Evolutionary conservation across 352 stramenopile genomes (phyloP).

Genomic region (Pythium coloratum): DNA sequence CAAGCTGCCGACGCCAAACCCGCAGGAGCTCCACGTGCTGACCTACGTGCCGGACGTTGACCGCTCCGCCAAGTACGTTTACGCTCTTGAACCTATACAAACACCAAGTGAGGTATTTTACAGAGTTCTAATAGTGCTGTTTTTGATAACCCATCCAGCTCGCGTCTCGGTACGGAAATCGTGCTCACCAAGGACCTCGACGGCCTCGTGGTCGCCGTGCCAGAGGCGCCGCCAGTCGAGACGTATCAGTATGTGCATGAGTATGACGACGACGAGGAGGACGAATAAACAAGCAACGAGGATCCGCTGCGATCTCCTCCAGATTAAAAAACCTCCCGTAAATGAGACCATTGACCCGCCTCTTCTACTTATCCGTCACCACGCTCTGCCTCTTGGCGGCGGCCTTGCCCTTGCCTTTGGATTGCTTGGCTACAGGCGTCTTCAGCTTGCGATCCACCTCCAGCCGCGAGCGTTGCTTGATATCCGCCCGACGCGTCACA

Average conservation of each 20-base stretch:
- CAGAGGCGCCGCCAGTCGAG: slow-evolving; percentile 80
- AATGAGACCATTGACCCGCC: slow-evolving; percentile 1
- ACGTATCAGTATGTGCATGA: slow-evolving; percentile 85
- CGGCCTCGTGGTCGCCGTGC: slow-evolving; percentile 86
- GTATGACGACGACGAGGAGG: slow-evolving; percentile 83
- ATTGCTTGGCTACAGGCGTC: slow-evolving; percentile 37
- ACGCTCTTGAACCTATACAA: neutral
- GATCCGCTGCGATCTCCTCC: neutral
- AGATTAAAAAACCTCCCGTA: neutral
- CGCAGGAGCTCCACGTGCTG: slow-evolving; percentile 78
- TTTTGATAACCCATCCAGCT: slow-evolving; percentile 38
- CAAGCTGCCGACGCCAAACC: slow-evolving; percentile 69
- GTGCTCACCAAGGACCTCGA: slow-evolving; percentile 84
- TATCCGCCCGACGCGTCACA: slow-evolving; percentile 59
- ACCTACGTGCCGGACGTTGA: slow-evolving; percentile 79
- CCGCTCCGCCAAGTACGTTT: slow-evolving; percentile 72
- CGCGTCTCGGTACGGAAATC: slow-evolving; percentile 85
- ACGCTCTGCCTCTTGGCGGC: slow-evolving; percentile 2
- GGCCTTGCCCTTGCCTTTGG: slow-evolving; percentile 33
- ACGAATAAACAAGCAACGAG: slow-evolving; percentile 30
- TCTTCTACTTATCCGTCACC: slow-evolving; percentile 1
- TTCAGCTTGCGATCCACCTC: slow-evolving; percentile 64
- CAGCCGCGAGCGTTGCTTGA: slow-evolving; percentile 61
- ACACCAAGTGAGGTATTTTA: slow-evolving; percentile 1
- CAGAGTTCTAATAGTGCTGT: neutral